Conservation (phyloP, 805 yeast species). For the Metschnikowia rubicola region DNA sequence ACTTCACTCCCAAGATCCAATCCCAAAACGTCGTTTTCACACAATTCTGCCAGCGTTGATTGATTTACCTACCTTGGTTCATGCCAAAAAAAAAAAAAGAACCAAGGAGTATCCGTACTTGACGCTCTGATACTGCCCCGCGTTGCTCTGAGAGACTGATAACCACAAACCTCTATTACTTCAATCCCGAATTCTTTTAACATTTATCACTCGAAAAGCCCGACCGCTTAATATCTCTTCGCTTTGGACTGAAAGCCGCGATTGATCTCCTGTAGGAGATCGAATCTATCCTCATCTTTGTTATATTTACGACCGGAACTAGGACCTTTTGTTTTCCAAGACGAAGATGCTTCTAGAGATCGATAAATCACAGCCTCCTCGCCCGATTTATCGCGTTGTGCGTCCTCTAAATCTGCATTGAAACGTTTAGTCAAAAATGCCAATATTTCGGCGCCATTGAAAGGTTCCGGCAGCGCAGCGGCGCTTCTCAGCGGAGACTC, state of each 20-base stretch:
- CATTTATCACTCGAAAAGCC: no score
- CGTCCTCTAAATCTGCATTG: slow-evolving; percentile 17
- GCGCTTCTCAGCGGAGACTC: background rate
- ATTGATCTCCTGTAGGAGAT: slow-evolving; percentile 14
- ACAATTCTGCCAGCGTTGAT: no score
- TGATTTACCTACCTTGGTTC: no score
- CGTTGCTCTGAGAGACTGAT: no score
- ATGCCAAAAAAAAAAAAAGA: no score
- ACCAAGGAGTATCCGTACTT: no score
- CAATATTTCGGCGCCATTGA: slow-evolving; percentile 21
- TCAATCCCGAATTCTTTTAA: no score
- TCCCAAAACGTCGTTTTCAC: no score
- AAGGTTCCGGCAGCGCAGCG: slow-evolving; percentile 5
- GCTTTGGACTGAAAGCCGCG: slow-evolving; percentile 2
- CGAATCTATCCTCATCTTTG: slow-evolving; percentile 10
- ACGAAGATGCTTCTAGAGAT: slow-evolving; percentile 23
- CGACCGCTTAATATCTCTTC: background rate
- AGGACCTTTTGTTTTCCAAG: slow-evolving; percentile 15
- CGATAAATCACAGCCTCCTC: slow-evolving; percentile 19
- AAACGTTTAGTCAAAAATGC: slow-evolving; percentile 18
- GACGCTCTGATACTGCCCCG: no score
- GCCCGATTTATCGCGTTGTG: slow-evolving; percentile 22
- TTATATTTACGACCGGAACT: slow-evolving; percentile 3
- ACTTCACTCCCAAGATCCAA: no score
- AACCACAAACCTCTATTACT: background rate